Percentiles rank a stretch among this genome's conserved stretches.
These are phyloP conservation scores for Coffea canephora DNA, from an alignment of 257 asterid species.

Conservation along the genomic window DNA sequence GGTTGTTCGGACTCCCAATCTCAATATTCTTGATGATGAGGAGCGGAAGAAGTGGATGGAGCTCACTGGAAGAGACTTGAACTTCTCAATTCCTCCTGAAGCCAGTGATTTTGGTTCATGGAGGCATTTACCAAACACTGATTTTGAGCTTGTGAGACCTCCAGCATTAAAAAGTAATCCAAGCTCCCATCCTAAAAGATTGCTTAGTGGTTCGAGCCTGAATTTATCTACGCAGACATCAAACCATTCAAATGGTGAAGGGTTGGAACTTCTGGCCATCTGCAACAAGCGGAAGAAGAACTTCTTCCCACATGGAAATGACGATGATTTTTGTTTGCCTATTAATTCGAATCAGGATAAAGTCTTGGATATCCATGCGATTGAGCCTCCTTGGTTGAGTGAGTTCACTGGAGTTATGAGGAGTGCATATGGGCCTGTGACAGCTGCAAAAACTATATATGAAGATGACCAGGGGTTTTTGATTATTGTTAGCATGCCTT, in stretches of 20 bases:
- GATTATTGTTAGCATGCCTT: slow-evolving; percentile 50
- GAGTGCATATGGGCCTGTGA: slow-evolving; percentile 42
- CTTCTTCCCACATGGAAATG: slow-evolving; percentile 26
- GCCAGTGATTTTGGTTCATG: slow-evolving; percentile 50
- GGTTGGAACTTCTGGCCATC: slow-evolving; percentile 31
- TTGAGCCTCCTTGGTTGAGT: slow-evolving; percentile 41
- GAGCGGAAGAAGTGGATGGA: slow-evolving; percentile 52
- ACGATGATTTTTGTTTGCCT: slow-evolving; percentile 34
- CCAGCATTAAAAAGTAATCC: slow-evolving; percentile 24
- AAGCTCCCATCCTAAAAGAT: slow-evolving; percentile 26
- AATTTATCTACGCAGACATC: slow-evolving; percentile 33
- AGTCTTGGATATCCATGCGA: slow-evolving; percentile 30
- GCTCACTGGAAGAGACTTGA: slow-evolving; percentile 44
- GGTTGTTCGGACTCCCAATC: slow-evolving; percentile 44
- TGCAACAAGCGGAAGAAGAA: slow-evolving; percentile 44
- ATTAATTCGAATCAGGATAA: slow-evolving; percentile 20
- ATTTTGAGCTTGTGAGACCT: slow-evolving; percentile 40
- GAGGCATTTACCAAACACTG: slow-evolving; percentile 40
- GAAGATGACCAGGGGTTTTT: slow-evolving; percentile 43
- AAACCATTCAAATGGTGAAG: slow-evolving; percentile 34
- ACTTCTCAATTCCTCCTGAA: slow-evolving; percentile 42
- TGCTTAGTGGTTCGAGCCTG: slow-evolving; percentile 38
- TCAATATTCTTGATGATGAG: slow-evolving; percentile 36
- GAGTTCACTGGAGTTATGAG: slow-evolving; percentile 42
- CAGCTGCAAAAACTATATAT: slow-evolving; percentile 47